Evolutionary conservation across 768 basidiomycete genomes (phyloP), one percentile per base, ranked within the genome.

Genomic region (Mycena haematopus): DNA sequence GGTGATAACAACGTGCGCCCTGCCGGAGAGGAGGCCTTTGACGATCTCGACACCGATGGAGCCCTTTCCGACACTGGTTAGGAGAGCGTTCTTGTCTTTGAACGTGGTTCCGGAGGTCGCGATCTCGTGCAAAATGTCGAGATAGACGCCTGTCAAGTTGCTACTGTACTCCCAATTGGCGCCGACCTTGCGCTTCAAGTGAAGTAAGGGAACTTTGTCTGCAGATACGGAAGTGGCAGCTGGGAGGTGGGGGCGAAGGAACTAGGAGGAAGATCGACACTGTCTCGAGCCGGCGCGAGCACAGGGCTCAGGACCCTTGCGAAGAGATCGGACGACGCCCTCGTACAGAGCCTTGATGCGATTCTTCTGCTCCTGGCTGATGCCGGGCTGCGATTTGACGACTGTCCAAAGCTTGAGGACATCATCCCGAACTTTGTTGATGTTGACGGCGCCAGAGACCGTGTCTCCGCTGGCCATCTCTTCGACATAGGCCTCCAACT

Each of bases 21-120:
- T 97, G 40, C 97, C 97, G 36, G 97, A 92, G 25, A 99, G 85
- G 19, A 99, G 86, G 64, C 97, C 97, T 76, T 97, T 99, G 65
- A 99, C 83, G 65, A 99, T 92, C 77, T 99, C 97, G 52, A 97
- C 92, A 60, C 97, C 97, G 68, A 99, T 99, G 4, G 95, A 97
- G 14, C 95, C 96, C 73, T 95, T 96, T 53, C 97, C 97, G 55
- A 99, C 97, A 71, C 97, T 97, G 35, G 97, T 99, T 31, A 99
- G 84, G 19, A 99, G 85, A 2, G 97, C 97, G 71, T 99, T 99
- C 85, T 99, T 99, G 81, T 96, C 96, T 76, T 96, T 92, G 85
- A 99, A 99, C 1, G 95, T 96, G 1, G 96, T 98, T 14, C 97
- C 97, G 6, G 96, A 95, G 0, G 97, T 98, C 6, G 97, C 97